phyloP scores from a whole-genome alignment of 2,329 filamentous ascomycete species.

The Colletotrichum tabaci region DNA sequence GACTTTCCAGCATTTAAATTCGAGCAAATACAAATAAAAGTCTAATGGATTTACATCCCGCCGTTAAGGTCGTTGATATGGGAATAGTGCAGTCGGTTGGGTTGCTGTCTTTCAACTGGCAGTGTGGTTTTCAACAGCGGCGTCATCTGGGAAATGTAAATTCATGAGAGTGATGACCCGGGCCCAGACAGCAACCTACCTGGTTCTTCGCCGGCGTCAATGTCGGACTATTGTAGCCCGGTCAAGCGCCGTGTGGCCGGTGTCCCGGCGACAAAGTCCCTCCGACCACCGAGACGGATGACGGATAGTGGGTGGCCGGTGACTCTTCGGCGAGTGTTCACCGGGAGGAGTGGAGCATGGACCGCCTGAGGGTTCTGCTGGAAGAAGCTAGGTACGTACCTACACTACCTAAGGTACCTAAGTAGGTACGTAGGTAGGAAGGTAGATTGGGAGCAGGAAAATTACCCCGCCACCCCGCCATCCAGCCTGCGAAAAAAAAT shows the following conservation, averaged over 20 bases:
- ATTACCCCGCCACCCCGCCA: slow-evolving; percentile 42
- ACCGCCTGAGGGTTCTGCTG: slow-evolving; percentile 34
- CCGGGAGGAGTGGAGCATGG: not conserved
- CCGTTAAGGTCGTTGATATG: not conserved
- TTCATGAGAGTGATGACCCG: not conserved
- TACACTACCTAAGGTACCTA: too few species aligned
- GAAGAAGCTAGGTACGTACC: too few species aligned
- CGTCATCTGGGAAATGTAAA: not conserved
- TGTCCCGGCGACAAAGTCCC: slow-evolving; percentile 11
- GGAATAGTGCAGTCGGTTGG: not conserved
- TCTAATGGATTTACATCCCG: not conserved
- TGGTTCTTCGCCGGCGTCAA: not conserved
- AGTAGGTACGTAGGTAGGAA: too few species aligned
- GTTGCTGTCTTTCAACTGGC: not conserved
- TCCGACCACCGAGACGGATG: slow-evolving; percentile 8
- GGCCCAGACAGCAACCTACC: too few species aligned
- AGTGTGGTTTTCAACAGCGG: too few species aligned
- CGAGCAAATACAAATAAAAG: not conserved
- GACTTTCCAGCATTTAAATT: too few species aligned
- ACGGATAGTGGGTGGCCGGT: not conserved
- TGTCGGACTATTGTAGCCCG: not conserved
- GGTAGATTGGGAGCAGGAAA: not conserved
- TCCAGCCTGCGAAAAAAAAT: slow-evolving; percentile 35
- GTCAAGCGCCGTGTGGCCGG: slow-evolving; percentile 20
- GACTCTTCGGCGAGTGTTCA: not conserved